phyloP scores from a whole-genome alignment of 2,329 filamentous ascomycete genomes.

The Botrytis deweyae region DNA sequence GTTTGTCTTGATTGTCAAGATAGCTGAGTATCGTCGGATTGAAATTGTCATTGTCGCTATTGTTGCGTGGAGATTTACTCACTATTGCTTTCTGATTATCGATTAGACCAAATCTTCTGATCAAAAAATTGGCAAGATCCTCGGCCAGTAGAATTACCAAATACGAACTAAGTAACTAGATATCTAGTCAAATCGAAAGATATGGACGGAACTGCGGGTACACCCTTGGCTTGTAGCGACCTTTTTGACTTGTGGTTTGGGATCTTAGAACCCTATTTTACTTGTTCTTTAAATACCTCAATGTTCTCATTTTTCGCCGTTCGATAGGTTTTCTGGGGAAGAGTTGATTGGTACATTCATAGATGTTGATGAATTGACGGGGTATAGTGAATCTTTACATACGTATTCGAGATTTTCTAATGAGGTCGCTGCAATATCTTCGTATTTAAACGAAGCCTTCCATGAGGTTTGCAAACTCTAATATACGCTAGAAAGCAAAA shows the following conservation, averaged over 20 bases:
- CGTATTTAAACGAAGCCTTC: not conserved
- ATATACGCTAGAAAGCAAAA: too few relatives aligned
- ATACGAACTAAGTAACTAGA: too few relatives aligned
- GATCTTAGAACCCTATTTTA: not conserved
- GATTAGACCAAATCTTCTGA: too few relatives aligned
- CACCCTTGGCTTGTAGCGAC: rapidly evolving
- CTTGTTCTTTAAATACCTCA: not conserved
- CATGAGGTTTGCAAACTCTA: too few relatives aligned
- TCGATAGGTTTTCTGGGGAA: not conserved
- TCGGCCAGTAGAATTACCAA: too few relatives aligned
- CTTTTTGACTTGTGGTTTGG: not conserved
- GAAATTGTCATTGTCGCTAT: too few relatives aligned
- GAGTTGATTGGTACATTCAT: not conserved
- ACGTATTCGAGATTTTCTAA: not conserved
- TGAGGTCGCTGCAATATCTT: not conserved
- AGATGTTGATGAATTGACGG: not conserved
- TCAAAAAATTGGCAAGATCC: too few relatives aligned
- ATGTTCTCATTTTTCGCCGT: not conserved
- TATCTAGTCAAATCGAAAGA: not conserved
- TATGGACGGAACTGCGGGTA: too few relatives aligned
- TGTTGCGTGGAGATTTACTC: too few relatives aligned
- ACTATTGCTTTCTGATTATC: too few relatives aligned
- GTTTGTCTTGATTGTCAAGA: too few relatives aligned
- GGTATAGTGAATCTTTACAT: not conserved
- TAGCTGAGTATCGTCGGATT: too few relatives aligned